A percentile compares a stretch with the other conserved stretches of the same genome.
Evolutionary conservation across 306 rosid species (phyloP).

Genomic region (Vigna reflexopilosa): DNA sequence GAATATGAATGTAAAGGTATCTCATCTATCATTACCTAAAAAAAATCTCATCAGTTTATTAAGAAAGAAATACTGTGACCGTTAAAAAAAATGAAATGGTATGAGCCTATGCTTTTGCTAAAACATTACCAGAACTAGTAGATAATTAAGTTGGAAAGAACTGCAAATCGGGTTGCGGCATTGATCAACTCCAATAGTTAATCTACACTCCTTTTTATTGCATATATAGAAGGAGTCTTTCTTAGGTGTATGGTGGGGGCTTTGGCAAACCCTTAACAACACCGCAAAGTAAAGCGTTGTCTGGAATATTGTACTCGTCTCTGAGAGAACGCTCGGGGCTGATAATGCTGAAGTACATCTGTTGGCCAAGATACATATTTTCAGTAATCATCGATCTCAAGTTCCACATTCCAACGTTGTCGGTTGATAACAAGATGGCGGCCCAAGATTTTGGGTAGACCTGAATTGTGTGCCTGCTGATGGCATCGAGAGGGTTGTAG

Average conservation of each 20-base stretch:
- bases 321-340: slow-evolving; percentile 42
- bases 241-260: slow-evolving; percentile 11
- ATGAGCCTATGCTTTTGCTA: not conserved
- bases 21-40: no score
- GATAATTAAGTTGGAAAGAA: no score
- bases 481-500: slow-evolving; percentile 69
- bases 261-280: slow-evolving; percentile 15
- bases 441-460: slow-evolving; percentile 71
- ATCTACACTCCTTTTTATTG: not conserved
- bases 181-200: not conserved
- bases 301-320: not conserved
- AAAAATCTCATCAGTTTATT: no score
- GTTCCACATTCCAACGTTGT: slow-evolving; percentile 72
- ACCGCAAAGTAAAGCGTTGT: not conserved
- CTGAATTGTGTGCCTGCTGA: slow-evolving; percentile 72
- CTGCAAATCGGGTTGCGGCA: not conserved
- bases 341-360: slow-evolving; percentile 50
- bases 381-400: slow-evolving; percentile 53
- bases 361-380: slow-evolving; percentile 59
- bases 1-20: no score
- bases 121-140: not conserved
- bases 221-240: not conserved
- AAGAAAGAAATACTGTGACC: not conserved
- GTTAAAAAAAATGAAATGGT: not conserved
- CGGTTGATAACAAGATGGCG: slow-evolving; percentile 53